Conservation (phyloP, 768 basidiomycete genomes). For the Suillus placidus region DNA sequence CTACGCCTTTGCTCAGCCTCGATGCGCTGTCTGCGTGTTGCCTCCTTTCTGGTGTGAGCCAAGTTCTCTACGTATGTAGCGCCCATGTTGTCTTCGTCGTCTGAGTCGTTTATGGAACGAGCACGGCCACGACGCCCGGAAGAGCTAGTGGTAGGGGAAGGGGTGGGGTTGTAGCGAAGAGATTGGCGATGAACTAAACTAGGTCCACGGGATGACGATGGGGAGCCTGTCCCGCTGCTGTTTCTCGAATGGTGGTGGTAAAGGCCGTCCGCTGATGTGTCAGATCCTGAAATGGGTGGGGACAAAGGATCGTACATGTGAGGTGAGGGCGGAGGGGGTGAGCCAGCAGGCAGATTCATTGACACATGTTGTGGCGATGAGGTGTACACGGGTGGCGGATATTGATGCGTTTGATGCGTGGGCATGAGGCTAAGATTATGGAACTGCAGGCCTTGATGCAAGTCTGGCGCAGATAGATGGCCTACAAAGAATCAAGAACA, state of each 20-base stretch:
- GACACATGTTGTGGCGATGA: conserved; percentile 68
- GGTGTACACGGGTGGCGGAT: conserved; percentile 61
- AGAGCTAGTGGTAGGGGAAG: conserved; percentile 75
- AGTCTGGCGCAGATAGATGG: conserved; percentile 64
- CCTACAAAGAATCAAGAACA: conserved; percentile 53
- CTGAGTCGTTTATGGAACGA: conserved; percentile 72
- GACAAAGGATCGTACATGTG: conserved; percentile 84
- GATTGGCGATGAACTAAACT: conserved; percentile 74
- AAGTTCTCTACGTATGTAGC: conserved; percentile 68
- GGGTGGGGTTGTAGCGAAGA: conserved; percentile 78
- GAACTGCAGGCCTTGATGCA: conserved; percentile 67
- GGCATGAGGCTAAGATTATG: conserved; percentile 67
- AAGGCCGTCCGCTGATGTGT: conserved; percentile 82
- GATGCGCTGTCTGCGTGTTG: conserved; percentile 80
- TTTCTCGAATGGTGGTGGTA: conserved; percentile 72
- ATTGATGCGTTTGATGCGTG: conserved; percentile 70
- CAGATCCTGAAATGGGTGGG: conserved; percentile 87
- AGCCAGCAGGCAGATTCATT: conserved; percentile 61
- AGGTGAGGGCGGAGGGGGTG: conserved; percentile 77
- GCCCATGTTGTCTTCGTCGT: conserved; percentile 73
- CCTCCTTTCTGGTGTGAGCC: conserved; percentile 80
- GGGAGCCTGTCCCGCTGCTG: conserved; percentile 73
- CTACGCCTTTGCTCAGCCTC: conserved; percentile 89
- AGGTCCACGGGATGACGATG: conserved; percentile 74
- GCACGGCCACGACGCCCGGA: conserved; percentile 66